Evolutionary conservation across 1,139 yeast species (phyloP), one percentile per base, ranked within the genome.

Genomic region (Yamadazyma triangularis): DNA sequence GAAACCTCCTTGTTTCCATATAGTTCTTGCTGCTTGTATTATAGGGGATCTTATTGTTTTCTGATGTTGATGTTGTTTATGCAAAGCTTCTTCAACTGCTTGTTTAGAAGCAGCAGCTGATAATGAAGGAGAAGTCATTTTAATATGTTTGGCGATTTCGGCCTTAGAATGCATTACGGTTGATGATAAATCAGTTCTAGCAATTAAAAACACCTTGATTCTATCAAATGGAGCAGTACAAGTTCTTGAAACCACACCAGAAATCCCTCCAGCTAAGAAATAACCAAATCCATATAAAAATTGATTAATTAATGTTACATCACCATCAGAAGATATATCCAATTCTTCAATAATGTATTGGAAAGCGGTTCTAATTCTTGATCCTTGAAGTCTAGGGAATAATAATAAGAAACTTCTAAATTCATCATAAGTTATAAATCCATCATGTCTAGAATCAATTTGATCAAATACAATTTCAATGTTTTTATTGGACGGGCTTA

Each of bases 211-310:
- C 13, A 91, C 97, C 52, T 91, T 91, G 15, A 91, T 75, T 54
- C 98, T 73, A 56, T 91, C 98, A 47, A 91, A 86, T 9, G 98
- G 98, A 0, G 98, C 98, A 0, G 98, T 91, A 48, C 94, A 83
- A 0, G 97, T 88, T 59, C 98, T 77, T n/a, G 96, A 87, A 4
- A 91, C 83, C 4, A 91, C 98, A 2, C 98, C 98, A 0, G 96
- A 85, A 20, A 89, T 58, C 0, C 98, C 98, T 22, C 98, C 98
- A 1, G 96, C 95, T 22, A 88, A 58, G 50, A 91, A 91, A 52
- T 78, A 91, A 1, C 96, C 96, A 42, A 87, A 70, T 20, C 96
- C 95, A 50, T 81, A 79, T 27, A 86, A 62, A 32, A 85, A 73
- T 41, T 86, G 95, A 50, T 77, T 80, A 27, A 83, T 79, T 25